These are phyloP conservation scores for Auricularia cornea DNA, from an alignment of 768 basidiomycete genomes.

Conservation along the genomic window DNA sequence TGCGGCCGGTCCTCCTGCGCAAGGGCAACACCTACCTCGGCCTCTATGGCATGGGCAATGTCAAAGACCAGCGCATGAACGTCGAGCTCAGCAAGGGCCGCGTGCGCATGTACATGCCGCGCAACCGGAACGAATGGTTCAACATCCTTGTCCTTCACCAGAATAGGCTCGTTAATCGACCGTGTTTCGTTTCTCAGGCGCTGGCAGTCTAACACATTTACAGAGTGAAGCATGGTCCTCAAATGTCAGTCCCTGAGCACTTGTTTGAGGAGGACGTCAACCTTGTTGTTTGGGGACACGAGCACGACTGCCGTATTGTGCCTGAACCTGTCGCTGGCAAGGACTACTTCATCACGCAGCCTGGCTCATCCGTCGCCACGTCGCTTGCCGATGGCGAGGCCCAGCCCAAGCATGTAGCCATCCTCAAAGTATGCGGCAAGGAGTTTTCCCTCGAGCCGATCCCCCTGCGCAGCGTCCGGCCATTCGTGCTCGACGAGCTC, in stretches of 20 bases:
- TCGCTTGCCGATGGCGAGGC: conserved; percentile 91
- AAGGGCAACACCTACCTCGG: conserved; percentile 86
- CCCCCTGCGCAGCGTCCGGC: conserved; percentile 83
- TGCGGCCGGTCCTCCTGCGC: conserved; percentile 82
- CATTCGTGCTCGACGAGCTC: conserved; percentile 85
- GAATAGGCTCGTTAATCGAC: conserved; percentile 61
- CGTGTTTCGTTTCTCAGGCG: not conserved
- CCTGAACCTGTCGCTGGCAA: conserved; percentile 91
- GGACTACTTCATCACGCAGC: conserved; percentile 86
- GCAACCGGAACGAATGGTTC: conserved; percentile 88
- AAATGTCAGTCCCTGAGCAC: conserved; percentile 90
- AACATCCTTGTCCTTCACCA: conserved; percentile 92
- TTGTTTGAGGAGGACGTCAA: conserved; percentile 95
- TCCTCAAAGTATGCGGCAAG: conserved; percentile 81
- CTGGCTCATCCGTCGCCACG: conserved; percentile 92
- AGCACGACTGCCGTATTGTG: conserved; percentile 90
- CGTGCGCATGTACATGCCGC: conserved; percentile 94
- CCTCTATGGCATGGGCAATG: conserved; percentile 91
- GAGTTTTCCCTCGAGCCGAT: conserved; percentile 82
- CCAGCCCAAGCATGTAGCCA: conserved; percentile 89
- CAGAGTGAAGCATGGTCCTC: conserved; percentile 91
- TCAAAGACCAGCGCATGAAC: conserved; percentile 95
- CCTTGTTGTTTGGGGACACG: conserved; percentile 96
- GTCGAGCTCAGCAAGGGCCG: conserved; percentile 90
- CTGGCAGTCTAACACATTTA: not conserved